A percentile compares a stretch with the other conserved stretches of the same genome.
phyloP scores from a whole-genome alignment of 257 asterid species.

The Solanum dulcamara region DNA sequence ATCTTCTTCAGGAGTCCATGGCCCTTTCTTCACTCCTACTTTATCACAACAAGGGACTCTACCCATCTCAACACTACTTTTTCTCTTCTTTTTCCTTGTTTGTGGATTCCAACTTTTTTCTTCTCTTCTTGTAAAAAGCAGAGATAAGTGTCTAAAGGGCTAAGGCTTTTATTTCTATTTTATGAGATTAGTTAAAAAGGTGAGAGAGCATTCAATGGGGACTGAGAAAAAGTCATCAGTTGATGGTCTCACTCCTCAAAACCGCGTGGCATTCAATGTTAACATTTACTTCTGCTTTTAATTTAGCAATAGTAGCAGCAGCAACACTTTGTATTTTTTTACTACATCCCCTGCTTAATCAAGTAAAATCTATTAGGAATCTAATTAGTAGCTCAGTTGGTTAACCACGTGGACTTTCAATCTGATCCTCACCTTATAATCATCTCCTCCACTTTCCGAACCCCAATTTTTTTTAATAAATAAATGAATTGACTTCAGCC shows the following conservation, averaged over 20 bases:
- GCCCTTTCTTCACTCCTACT: slow-evolving; percentile 81
- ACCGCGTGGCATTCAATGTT: slow-evolving; percentile 81
- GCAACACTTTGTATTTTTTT: neutral
- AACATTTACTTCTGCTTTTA: neutral
- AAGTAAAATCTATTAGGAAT: neutral
- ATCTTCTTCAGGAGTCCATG: slow-evolving; percentile 99
- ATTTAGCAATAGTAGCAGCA: neutral
- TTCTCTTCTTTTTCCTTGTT: neutral
- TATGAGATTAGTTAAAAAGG: slow-evolving; percentile 20
- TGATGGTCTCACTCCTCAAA: slow-evolving; percentile 21
- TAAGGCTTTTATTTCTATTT: neutral
- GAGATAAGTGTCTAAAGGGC: neutral
- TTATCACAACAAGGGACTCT: slow-evolving; percentile 94
- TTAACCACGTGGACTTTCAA: too few relatives aligned
- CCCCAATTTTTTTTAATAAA: too few relatives aligned
- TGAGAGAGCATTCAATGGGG: slow-evolving; percentile 61
- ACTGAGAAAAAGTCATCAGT: slow-evolving; percentile 50
- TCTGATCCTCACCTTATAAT: neutral
- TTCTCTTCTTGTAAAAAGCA: slow-evolving; percentile 29
- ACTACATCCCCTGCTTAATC: neutral
- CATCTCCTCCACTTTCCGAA: neutral
- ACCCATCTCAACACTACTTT: slow-evolving; percentile 34
- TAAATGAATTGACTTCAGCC: neutral
- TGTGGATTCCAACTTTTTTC: slow-evolving; percentile 3
- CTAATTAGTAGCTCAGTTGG: too few relatives aligned